A percentile compares a stretch with the other conserved stretches of the same genome.
Conservation (phyloP, 768 basidiomycete genomes). For the Lactarius pseudohatsudake region DNA sequence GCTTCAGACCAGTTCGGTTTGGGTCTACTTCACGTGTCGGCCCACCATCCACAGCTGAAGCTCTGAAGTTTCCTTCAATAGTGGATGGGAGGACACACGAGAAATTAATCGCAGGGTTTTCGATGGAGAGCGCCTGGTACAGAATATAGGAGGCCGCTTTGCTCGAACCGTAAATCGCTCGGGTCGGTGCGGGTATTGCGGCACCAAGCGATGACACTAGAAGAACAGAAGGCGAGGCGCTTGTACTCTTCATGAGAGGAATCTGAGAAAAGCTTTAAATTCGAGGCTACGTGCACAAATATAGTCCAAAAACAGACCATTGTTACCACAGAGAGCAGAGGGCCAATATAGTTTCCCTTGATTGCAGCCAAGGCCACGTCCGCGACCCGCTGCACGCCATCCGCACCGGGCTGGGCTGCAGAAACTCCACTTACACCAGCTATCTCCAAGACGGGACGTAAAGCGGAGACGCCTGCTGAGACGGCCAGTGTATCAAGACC, state of each 20-base stretch:
- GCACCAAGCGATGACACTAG: slow-evolving; percentile 79
- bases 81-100: slow-evolving; percentile 64
- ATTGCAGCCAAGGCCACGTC: slow-evolving; percentile 57
- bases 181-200: slow-evolving; percentile 81
- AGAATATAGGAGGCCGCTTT: slow-evolving; percentile 79
- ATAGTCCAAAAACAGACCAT: slow-evolving; percentile 50
- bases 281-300: neutral
- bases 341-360: slow-evolving; percentile 67
- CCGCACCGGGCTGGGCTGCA: slow-evolving; percentile 43
- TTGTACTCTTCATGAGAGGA: slow-evolving; percentile 66
- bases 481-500: slow-evolving; percentile 84
- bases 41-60: slow-evolving; percentile 69
- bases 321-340: slow-evolving; percentile 64
- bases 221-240: slow-evolving; percentile 67
- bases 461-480: slow-evolving; percentile 79
- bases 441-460: slow-evolving; percentile 71
- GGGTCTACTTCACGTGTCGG: slow-evolving; percentile 48
- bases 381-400: slow-evolving; percentile 59
- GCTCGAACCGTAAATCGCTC: slow-evolving; percentile 79
- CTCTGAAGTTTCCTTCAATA: slow-evolving; percentile 76
- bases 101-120: slow-evolving; percentile 69
- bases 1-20: slow-evolving; percentile 56
- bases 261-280: slow-evolving; percentile 48
- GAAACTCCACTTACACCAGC: slow-evolving; percentile 52
- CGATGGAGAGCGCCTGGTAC: slow-evolving; percentile 77